phyloP scores from a whole-genome alignment of 2,329 filamentous ascomycete genomes.

The Leptodontidium sp. region DNA sequence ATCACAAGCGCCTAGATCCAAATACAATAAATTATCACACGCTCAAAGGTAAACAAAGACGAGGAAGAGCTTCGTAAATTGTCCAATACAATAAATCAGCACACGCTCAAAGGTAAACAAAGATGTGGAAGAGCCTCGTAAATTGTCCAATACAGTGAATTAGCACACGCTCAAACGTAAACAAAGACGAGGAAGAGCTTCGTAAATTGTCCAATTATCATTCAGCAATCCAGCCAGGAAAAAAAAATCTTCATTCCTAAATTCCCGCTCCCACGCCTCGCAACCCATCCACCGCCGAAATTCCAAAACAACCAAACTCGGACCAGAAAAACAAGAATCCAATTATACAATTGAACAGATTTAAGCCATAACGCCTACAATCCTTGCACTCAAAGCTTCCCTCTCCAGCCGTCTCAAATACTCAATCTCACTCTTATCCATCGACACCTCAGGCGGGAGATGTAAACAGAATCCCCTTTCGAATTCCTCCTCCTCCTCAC shows the following conservation, averaged over 20 bases:
- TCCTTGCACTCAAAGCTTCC: slow-evolving; percentile 12
- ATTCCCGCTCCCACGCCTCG: not conserved
- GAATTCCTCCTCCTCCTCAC: not conserved
- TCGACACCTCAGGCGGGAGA: slow-evolving; percentile 10
- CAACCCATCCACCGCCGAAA: not conserved
- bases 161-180: too few relatives aligned
- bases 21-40: too few relatives aligned
- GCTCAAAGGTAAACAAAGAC: not conserved
- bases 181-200: not conserved
- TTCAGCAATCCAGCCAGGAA: too few relatives aligned
- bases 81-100: too few relatives aligned
- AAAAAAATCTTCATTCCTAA: not conserved
- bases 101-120: not conserved
- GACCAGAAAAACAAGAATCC: not conserved
- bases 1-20: not conserved
- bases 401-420: slow-evolving; percentile 18
- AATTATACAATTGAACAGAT: not conserved
- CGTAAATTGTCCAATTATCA: not conserved
- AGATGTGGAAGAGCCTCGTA: not conserved
- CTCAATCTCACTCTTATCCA: slow-evolving; percentile 24
- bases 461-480: not conserved
- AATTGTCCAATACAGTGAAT: too few relatives aligned
- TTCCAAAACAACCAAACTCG: not conserved
- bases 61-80: not conserved
- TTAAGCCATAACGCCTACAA: not conserved